Evolutionary conservation across 1,284 basidiomycete species (phyloP).

Genomic region (Psilocybe mexicana): DNA sequence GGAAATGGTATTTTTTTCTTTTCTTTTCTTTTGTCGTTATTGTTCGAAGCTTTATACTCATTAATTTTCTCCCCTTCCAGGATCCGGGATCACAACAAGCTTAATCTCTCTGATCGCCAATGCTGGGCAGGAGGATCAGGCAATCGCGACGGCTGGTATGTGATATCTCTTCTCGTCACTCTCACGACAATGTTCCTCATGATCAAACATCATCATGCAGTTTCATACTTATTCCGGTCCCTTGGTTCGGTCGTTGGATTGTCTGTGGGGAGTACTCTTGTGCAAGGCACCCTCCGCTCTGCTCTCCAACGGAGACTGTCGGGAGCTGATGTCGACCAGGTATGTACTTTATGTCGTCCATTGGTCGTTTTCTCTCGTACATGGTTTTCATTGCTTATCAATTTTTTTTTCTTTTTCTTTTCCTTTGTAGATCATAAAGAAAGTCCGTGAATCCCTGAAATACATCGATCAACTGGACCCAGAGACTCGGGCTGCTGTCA

Average conservation of each 20-base stretch:
- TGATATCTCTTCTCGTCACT: not conserved
- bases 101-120: conserved; percentile 63
- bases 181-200: not conserved
- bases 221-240: conserved; percentile 66
- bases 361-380: not conserved
- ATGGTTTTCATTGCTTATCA: not conserved
- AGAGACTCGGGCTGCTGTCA: conserved; percentile 42
- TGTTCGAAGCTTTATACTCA: not conserved
- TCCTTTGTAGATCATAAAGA: conserved; percentile 45
- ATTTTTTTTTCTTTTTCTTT: not conserved
- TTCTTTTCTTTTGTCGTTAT: not conserved
- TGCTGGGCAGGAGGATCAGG: conserved; percentile 59
- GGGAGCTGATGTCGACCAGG: conserved; percentile 51
- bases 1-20: conserved; percentile 46
- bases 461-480: conserved; percentile 54
- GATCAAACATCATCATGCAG: conserved; percentile 28
- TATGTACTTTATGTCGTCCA: conserved; percentile 22
- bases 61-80: conserved; percentile 27
- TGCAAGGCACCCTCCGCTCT: conserved; percentile 50
- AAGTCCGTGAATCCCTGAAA: conserved; percentile 54
- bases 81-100: conserved; percentile 54
- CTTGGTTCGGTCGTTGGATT: conserved; percentile 59
- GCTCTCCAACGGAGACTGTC: conserved; percentile 42
- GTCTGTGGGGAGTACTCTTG: conserved; percentile 53
- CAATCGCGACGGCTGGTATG: conserved; percentile 62